Percentiles rank a stretch among this genome's conserved stretches.
Evolutionary conservation across 352 stramenopile species (phyloP).

Genomic region (Globisporangium recalcitrans): DNA sequence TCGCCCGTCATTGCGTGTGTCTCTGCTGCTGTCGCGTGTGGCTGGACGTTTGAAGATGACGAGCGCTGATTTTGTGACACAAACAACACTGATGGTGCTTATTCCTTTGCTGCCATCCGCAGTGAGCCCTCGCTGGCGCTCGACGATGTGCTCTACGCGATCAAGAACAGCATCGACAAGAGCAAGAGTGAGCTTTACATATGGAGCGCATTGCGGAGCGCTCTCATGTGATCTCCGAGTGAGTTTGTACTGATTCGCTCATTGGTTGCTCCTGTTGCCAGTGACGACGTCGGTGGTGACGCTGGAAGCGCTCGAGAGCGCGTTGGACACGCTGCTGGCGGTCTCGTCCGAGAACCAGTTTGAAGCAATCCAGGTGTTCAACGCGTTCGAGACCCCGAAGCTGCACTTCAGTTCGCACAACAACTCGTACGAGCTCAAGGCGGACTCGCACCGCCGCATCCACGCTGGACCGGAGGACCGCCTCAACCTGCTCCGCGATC

Average conservation of each 20-base stretch:
- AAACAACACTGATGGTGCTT: background rate
- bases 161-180: conserved; percentile 88
- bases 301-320: conserved; percentile 76
- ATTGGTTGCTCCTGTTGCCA: conserved; percentile 14
- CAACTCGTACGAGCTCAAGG: conserved; percentile 70
- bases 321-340: conserved; percentile 72
- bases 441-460: conserved; percentile 46
- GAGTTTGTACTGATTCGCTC: background rate
- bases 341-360: conserved; percentile 81
- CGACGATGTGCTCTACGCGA: conserved; percentile 77
- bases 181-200: conserved; percentile 61
- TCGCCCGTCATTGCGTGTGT: too few species aligned
- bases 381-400: conserved; percentile 65
- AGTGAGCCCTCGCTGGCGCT: conserved; percentile 74
- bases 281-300: conserved; percentile 82
- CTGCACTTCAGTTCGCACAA: conserved; percentile 61
- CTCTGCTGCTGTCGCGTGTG: background rate
- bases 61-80: background rate
- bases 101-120: conserved; percentile 1
- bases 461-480: conserved; percentile 53
- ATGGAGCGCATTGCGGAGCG: too few species aligned
- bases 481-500: conserved; percentile 58
- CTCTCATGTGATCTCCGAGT: background rate
- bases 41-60: background rate
- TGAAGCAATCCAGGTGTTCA: conserved; percentile 78